Percentiles rank a stretch among this genome's conserved stretches.
These are phyloP conservation scores for Pseudomassariella vexata DNA, from an alignment of 2,329 filamentous ascomycete species.

Conservation along the genomic window DNA sequence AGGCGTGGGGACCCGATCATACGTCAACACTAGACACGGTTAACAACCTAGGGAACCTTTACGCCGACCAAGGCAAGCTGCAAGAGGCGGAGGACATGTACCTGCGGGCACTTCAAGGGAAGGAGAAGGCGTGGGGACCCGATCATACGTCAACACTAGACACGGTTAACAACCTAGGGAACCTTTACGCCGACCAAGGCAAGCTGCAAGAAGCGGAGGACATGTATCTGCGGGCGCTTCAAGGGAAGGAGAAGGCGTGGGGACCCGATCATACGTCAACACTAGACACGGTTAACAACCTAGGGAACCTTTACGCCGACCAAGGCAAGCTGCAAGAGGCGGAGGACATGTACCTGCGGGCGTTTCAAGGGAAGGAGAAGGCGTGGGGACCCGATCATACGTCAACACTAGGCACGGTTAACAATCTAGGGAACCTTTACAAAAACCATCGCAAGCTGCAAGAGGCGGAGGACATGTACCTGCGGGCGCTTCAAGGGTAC, in stretches of 20 bases:
- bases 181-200: neutral
- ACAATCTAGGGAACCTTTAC: constrained; percentile 24
- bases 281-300: constrained; percentile 11
- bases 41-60: constrained; percentile 8
- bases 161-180: constrained; percentile 9
- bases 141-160: neutral
- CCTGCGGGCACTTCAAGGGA: neutral
- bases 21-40: constrained; percentile 6
- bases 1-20: constrained; percentile 2
- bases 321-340: constrained; percentile 2
- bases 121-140: neutral
- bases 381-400: constrained; percentile 1
- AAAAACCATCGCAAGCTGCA: constrained; percentile 14
- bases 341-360: constrained; percentile 4
- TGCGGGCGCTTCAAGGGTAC: constrained; percentile 20
- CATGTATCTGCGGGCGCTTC: constrained; percentile 2
- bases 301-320: constrained; percentile 3
- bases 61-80: neutral
- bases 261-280: constrained; percentile 4
- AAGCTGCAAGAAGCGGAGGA: neutral
- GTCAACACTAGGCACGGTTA: constrained; percentile 7
- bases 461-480: constrained; percentile 22
- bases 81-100: constrained; percentile 1
- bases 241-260: constrained; percentile 1
- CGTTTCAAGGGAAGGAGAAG: constrained; percentile 3